Percentiles rank a stretch among this genome's conserved stretches.
phyloP scores from a whole-genome alignment of 2,329 filamentous ascomycete genomes.

The Epichloe scottii region DNA sequence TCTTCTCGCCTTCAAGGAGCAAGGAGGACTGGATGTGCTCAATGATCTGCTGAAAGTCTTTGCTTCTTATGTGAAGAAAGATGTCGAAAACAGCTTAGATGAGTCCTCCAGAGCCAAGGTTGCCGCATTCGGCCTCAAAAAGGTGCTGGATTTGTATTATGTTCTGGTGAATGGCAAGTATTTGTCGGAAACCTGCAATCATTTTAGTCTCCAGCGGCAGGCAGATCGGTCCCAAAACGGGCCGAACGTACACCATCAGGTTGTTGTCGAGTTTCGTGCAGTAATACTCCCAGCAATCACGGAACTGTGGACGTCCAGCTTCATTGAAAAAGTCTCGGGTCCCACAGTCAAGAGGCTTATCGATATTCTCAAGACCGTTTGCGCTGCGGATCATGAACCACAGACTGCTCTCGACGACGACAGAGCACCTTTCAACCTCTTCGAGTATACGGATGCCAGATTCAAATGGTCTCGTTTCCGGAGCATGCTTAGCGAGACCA shows the following conservation, averaged over 20 bases:
- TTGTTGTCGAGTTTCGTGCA: conserved; percentile 76
- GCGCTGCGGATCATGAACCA: conserved; percentile 64
- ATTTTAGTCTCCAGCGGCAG: conserved; percentile 32
- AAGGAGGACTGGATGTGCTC: conserved; percentile 61
- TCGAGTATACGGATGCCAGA: conserved; percentile 29
- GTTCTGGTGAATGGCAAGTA: conserved; percentile 66
- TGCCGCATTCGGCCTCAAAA: conserved; percentile 53
- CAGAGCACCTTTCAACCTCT: conserved; percentile 22
- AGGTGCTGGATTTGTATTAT: conserved; percentile 72
- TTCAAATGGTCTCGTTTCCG: conserved; percentile 34
- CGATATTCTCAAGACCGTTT: conserved; percentile 68
- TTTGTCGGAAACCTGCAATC: conserved; percentile 61
- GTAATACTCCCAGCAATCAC: conserved; percentile 64
- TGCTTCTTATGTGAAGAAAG: conserved; percentile 18
- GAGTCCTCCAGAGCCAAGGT: conserved; percentile 35
- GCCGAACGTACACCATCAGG: conserved; percentile 47
- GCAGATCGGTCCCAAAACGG: conserved; percentile 29
- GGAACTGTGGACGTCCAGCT: conserved; percentile 72
- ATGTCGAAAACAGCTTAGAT: conserved; percentile 28
- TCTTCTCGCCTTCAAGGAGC: conserved; percentile 74
- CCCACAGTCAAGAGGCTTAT: conserved; percentile 68
- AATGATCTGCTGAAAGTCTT: conserved; percentile 63
- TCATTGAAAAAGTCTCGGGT: conserved; percentile 70
- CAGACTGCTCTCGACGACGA: conserved; percentile 51
- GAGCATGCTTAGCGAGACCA: conserved; percentile 20